Percentiles rank a stretch among this genome's conserved stretches.
phyloP scores from a whole-genome alignment of 164 flowering plant genomes.

The Magnolia officinalis region DNA sequence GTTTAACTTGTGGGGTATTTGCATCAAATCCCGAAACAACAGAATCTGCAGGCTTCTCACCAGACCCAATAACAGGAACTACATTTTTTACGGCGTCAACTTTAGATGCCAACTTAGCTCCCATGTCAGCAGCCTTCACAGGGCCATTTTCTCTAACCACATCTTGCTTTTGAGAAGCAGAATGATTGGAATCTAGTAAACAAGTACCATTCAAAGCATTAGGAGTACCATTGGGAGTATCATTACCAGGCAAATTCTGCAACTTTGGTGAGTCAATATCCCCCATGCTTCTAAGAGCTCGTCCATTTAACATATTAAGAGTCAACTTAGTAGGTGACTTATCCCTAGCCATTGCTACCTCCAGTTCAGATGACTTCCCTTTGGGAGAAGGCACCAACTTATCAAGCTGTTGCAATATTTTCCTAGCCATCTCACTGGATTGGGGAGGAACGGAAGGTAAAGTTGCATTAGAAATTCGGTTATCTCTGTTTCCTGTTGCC shows the following conservation, averaged over 20 bases:
- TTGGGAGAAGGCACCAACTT: constrained; percentile 52
- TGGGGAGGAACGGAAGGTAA: constrained; percentile 53
- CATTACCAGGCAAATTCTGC: constrained; percentile 25
- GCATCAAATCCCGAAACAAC: constrained; percentile 10
- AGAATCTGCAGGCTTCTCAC: constrained; percentile 20
- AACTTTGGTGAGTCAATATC: constrained; percentile 50
- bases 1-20: constrained; percentile 35
- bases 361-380: constrained; percentile 50
- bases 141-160: constrained; percentile 42
- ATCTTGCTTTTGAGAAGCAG: constrained; percentile 21
- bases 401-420: constrained; percentile 77
- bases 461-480: constrained; percentile 24
- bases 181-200: constrained; percentile 17
- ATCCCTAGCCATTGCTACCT: constrained; percentile 35
- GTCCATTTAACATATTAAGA: constrained; percentile 51
- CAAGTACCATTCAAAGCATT: constrained; percentile 13
- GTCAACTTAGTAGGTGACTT: constrained; percentile 54
- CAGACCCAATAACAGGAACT: constrained; percentile 12
- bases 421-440: constrained; percentile 71
- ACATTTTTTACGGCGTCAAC: constrained; percentile 19
- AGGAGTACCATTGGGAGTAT: constrained; percentile 22
- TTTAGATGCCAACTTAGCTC: constrained; percentile 16
- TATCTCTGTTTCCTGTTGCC: constrained; percentile 27
- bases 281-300: constrained; percentile 71
- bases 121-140: constrained; percentile 2